Conservation (phyloP, 805 yeast species). For the Lipomyces chichibuensis region DNA sequence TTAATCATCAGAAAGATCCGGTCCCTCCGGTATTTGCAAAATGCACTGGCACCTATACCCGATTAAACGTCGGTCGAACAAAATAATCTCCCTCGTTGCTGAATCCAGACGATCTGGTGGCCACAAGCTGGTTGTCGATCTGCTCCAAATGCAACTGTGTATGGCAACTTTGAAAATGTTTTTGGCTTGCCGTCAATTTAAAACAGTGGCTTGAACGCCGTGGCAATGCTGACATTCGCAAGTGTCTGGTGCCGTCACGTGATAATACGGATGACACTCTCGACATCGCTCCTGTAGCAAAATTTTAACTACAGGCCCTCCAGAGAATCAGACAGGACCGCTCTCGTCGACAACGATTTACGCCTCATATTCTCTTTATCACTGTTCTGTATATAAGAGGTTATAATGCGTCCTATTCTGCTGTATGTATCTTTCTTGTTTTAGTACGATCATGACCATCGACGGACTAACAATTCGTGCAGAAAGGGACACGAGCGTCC, state of each 20-base stretch:
- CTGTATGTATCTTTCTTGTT: constrained; percentile 34
- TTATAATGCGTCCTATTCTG: constrained; percentile 62
- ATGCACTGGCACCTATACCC: not conserved
- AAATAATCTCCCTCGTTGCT: not conserved
- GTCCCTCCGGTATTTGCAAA: not conserved
- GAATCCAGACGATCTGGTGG: not conserved
- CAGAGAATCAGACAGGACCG: not conserved
- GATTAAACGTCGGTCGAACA: not conserved
- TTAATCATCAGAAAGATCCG: not conserved
- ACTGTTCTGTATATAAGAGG: not conserved
- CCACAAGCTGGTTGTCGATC: not conserved
- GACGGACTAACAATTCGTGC: not conserved
- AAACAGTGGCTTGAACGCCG: not conserved
- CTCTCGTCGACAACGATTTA: not conserved
- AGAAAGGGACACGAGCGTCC: constrained; percentile 96
- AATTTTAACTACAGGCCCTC: not conserved
- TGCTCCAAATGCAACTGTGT: not conserved
- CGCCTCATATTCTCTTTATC: not conserved
- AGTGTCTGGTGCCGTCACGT: not conserved
- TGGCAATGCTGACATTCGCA: not conserved
- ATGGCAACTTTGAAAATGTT: not conserved
- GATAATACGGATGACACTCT: not conserved
- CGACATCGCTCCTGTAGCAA: not conserved
- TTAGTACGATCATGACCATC: not conserved
- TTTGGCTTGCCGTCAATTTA: not conserved